Conservation (phyloP, 2,329 filamentous ascomycete genomes). For the Harringtonia lauricola region DNA sequence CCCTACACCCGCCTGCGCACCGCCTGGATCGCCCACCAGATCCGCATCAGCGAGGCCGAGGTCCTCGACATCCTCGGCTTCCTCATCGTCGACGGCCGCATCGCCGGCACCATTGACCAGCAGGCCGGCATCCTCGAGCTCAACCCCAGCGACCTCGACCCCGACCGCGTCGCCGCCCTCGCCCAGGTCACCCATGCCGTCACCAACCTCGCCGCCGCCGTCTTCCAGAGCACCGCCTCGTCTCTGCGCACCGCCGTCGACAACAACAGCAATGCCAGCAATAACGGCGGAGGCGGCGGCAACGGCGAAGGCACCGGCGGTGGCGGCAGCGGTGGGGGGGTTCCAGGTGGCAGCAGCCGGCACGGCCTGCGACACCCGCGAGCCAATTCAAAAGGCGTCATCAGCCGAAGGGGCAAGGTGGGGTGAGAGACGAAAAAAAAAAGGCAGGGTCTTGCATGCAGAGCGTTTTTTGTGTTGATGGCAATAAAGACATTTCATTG, state of each 20-base stretch:
- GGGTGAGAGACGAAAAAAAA: not conserved
- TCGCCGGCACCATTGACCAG: conserved; percentile 83
- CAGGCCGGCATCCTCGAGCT: conserved; percentile 76
- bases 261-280: not conserved
- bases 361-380: not conserved
- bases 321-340: not conserved
- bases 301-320: not conserved
- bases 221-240: conserved; percentile 71
- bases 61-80: conserved; percentile 94
- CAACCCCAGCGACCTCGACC: conserved; percentile 56
- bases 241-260: conserved; percentile 27
- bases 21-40: conserved; percentile 74
- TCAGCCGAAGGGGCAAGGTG: not conserved
- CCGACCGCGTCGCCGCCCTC: conserved; percentile 63
- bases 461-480: no score
- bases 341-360: not conserved
- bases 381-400: not conserved
- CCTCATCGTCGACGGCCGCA: conserved; percentile 80
- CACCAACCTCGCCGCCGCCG: conserved; percentile 53
- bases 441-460: no score
- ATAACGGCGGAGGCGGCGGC: not conserved
- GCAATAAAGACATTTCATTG: no score
- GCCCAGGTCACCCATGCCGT: conserved; percentile 63
- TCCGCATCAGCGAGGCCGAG: conserved; percentile 75
- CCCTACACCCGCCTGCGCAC: conserved; percentile 91